These are phyloP conservation scores for Glomus cerebriforme DNA, from an alignment of 192 early-diverging fungal species.

Conservation along the genomic window DNA sequence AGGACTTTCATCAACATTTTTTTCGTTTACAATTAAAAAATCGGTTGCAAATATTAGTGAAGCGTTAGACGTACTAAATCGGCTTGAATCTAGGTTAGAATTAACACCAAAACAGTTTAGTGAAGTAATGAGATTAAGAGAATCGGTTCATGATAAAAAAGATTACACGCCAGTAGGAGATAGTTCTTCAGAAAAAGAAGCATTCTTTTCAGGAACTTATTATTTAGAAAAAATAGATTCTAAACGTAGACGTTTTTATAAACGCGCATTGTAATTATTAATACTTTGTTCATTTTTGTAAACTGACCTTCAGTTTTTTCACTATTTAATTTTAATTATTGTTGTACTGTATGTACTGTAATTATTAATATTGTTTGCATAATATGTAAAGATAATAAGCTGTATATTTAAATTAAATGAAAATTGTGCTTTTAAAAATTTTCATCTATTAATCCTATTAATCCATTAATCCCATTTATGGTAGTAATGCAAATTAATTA, in stretches of 20 bases:
- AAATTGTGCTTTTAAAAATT: too few species aligned
- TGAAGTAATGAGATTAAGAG: constrained; percentile 81
- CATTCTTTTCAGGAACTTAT: constrained; percentile 78
- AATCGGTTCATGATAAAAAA: constrained; percentile 80
- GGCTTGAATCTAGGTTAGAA: constrained; percentile 75
- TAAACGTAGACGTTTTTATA: constrained; percentile 90
- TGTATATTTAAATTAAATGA: too few species aligned
- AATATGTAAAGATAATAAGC: too few species aligned
- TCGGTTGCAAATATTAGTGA: constrained; percentile 63
- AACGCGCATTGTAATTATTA: constrained; percentile 43
- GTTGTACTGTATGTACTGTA: too few species aligned
- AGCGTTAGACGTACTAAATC: constrained; percentile 65
- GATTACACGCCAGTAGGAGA: constrained; percentile 78
- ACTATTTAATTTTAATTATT: too few species aligned
- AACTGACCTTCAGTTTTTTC: too few species aligned
- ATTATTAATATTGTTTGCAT: too few species aligned
- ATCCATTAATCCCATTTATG: too few species aligned
- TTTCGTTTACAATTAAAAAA: constrained; percentile 81
- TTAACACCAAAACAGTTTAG: constrained; percentile 78
- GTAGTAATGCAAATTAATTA: too few species aligned
- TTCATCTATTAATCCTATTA: too few species aligned
- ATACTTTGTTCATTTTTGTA: not conserved
- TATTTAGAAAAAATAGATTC: constrained; percentile 88
- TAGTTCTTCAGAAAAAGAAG: constrained; percentile 56
- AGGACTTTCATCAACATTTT: constrained; percentile 92